A percentile compares a stretch with the other conserved stretches of the same genome.
Evolutionary conservation across 768 basidiomycete genomes (phyloP).

Genomic region (Inosperma sp.): DNA sequence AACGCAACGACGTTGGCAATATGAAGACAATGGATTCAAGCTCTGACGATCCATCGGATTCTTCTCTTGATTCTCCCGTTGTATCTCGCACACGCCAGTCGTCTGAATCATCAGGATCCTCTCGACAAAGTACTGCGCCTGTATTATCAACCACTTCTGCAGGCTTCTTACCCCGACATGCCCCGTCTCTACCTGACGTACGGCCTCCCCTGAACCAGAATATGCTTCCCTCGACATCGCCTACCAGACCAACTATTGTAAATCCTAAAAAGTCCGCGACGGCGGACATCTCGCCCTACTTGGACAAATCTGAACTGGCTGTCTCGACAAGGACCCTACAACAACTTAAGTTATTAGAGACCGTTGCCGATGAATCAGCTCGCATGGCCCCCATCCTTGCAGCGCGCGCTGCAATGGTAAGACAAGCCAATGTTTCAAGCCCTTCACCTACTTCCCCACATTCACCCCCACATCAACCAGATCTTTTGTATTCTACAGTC

Average conservation of each 20-base stretch:
- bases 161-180: no score
- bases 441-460: constrained; percentile 8
- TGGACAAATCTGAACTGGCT: constrained; percentile 49
- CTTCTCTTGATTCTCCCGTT: constrained; percentile 14
- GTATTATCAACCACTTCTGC: background rate
- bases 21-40: constrained; percentile 5
- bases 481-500: constrained; percentile 27
- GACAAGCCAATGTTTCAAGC: constrained; percentile 15
- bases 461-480: constrained; percentile 5
- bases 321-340: constrained; percentile 60
- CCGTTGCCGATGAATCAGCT: constrained; percentile 70
- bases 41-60: constrained; percentile 15
- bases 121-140: background rate
- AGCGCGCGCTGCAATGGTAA: constrained; percentile 23
- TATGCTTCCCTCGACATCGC: constrained; percentile 22
- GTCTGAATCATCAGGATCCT: constrained; percentile 28
- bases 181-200: no score
- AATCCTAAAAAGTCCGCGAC: constrained; percentile 42
- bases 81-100: constrained; percentile 9
- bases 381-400: constrained; percentile 46
- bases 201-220: no score
- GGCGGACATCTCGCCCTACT: constrained; percentile 67
- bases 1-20: constrained; percentile 36
- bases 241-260: no score
- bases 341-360: constrained; percentile 67